Evolutionary conservation across 768 basidiomycete genomes (phyloP).

Genomic region (Mycena olivaceomarginata): DNA sequence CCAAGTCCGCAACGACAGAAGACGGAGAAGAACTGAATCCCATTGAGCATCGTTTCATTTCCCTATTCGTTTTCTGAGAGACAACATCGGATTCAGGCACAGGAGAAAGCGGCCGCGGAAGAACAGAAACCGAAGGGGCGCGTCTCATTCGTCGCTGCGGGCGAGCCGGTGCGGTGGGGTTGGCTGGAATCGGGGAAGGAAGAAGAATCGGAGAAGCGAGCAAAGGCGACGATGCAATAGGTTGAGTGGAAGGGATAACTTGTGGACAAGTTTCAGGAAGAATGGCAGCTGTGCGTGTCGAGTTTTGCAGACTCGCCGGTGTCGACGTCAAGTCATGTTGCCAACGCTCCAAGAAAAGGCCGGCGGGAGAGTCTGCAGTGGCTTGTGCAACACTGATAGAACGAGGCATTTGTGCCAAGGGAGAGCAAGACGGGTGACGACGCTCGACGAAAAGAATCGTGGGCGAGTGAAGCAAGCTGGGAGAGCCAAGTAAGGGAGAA

Average conservation of each 20-base stretch:
- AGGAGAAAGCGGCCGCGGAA: background rate
- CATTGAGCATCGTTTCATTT: constrained; percentile 24
- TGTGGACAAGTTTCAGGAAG: constrained; percentile 6
- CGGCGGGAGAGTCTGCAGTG: background rate
- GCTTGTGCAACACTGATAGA: background rate
- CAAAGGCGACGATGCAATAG: constrained; percentile 1
- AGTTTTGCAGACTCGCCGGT: background rate
- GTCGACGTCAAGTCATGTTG: background rate
- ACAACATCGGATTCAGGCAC: constrained; percentile 4
- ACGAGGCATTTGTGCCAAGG: background rate
- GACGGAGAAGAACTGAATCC: background rate
- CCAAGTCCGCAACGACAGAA: background rate
- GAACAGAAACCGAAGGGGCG: constrained; percentile 6
- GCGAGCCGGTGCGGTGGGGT: background rate
- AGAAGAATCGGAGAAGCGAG: background rate
- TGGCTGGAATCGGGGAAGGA: constrained; percentile 7
- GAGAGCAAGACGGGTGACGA: constrained; percentile 2
- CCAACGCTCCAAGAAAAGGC: background rate
- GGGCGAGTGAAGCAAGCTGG: background rate
- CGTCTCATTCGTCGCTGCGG: constrained; percentile 3
- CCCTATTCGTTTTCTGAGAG: background rate
- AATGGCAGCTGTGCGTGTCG: background rate
- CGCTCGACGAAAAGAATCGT: background rate
- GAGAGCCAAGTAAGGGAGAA: background rate
- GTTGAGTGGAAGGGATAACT: constrained; percentile 6